Evolutionary conservation across 768 basidiomycete genomes (phyloP).

Genomic region (Sporobolomyces roseus): DNA sequence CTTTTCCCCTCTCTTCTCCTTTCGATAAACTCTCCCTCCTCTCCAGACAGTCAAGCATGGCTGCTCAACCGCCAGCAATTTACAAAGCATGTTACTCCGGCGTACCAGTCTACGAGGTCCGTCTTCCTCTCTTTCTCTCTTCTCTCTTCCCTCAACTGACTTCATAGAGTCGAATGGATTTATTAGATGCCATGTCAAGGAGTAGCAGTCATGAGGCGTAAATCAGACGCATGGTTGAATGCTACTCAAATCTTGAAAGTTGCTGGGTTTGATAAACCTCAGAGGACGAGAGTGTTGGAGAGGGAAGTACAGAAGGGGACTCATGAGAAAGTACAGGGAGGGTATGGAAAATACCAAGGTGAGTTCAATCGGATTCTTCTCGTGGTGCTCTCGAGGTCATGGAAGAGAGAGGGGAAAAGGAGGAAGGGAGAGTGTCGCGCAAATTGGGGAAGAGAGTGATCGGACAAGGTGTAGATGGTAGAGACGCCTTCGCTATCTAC

Average conservation of each 20-base stretch:
- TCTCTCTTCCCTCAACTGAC: neutral
- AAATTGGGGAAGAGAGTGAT: too few species aligned
- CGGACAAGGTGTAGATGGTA: too few species aligned
- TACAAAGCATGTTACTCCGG: conserved; percentile 44
- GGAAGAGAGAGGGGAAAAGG: too few species aligned
- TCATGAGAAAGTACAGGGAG: conserved; percentile 98
- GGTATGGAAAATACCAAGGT: conserved; percentile 99
- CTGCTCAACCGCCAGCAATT: conserved; percentile 22
- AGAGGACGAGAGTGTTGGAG: conserved; percentile 92
- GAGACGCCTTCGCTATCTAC: too few species aligned
- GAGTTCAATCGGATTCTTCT: conserved; percentile 42
- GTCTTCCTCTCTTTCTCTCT: neutral
- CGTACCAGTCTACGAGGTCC: conserved; percentile 46
- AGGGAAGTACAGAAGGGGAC: conserved; percentile 97
- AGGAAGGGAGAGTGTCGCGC: too few species aligned
- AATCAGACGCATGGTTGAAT: conserved; percentile 95
- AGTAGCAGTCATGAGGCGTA: conserved; percentile 95
- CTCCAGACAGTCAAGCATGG: neutral
- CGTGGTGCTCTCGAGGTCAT: too few species aligned
- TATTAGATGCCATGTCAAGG: conserved; percentile 50
- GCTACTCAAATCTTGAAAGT: conserved; percentile 99
- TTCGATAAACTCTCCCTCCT: too few species aligned
- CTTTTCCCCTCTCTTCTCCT: neutral
- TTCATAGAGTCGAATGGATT: too few species aligned
- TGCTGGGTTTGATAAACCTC: conserved; percentile 98